Evolutionary conservation across 768 basidiomycete species (phyloP).

Genomic region (Roridomyces roridus): DNA sequence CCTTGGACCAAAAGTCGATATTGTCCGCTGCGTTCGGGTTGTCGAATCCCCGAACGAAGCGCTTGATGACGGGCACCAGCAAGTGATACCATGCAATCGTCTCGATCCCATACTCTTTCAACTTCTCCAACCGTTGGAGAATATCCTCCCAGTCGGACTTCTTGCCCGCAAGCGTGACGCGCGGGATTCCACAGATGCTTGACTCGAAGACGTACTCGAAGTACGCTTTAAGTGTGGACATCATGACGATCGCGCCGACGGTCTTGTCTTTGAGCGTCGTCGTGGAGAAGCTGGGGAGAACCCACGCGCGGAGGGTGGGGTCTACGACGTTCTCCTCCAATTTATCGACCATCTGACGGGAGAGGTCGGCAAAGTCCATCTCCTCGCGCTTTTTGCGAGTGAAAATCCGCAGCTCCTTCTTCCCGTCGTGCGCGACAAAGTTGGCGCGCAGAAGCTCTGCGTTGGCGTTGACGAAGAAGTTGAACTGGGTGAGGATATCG

Average conservation of each 20-base stretch:
- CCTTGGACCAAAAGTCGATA: too few relatives aligned
- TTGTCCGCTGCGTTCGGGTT: too few relatives aligned
- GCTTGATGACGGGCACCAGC: slow-evolving; percentile 42
- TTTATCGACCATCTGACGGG: slow-evolving; percentile 24
- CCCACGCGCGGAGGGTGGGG: slow-evolving; percentile 41
- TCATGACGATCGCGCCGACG: slow-evolving; percentile 44
- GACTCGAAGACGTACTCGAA: slow-evolving; percentile 38
- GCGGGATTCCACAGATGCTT: slow-evolving; percentile 47
- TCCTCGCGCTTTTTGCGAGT: slow-evolving; percentile 18
- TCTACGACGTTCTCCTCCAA: slow-evolving; percentile 35
- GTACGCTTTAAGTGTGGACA: slow-evolving; percentile 47
- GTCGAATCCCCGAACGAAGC: slow-evolving; percentile 43
- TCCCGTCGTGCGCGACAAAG: slow-evolving; percentile 32
- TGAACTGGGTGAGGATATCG: slow-evolving; percentile 12
- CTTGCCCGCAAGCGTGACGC: slow-evolving; percentile 48
- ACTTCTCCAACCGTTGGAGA: slow-evolving; percentile 40
- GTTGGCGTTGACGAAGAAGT: slow-evolving; percentile 44
- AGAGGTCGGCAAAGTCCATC: slow-evolving; percentile 29
- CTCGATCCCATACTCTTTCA: slow-evolving; percentile 41
- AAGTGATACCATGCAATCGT: slow-evolving; percentile 41
- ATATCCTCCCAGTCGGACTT: slow-evolving; percentile 45
- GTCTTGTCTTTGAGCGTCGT: slow-evolving; percentile 45
- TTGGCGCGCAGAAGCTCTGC: slow-evolving; percentile 35
- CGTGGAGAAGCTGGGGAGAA: slow-evolving; percentile 50
- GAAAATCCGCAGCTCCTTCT: slow-evolving; percentile 22